phyloP scores from a whole-genome alignment of 352 stramenopile species.

The Blastocystis sp. region DNA sequence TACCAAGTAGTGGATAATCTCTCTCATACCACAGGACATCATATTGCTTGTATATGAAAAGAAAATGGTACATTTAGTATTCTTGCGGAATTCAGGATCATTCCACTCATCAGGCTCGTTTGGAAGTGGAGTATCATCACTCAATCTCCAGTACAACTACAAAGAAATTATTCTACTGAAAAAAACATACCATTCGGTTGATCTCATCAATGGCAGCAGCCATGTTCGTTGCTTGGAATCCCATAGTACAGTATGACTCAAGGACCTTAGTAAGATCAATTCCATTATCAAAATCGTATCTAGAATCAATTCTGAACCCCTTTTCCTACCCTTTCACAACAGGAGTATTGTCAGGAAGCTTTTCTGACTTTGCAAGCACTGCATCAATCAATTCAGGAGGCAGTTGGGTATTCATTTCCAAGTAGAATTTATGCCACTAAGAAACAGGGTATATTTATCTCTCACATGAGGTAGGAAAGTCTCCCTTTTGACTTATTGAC shows the following conservation, averaged over 20 bases:
- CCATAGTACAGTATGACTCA: constrained; percentile 80
- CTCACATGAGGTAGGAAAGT: neutral
- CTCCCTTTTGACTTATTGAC: neutral
- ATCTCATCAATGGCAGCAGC: constrained; percentile 93
- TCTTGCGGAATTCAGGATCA: constrained; percentile 77
- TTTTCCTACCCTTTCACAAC: constrained; percentile 70
- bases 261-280: constrained; percentile 82
- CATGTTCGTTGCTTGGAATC: constrained; percentile 93
- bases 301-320: constrained; percentile 55
- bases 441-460: neutral
- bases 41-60: constrained; percentile 98
- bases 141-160: constrained; percentile 89
- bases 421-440: neutral
- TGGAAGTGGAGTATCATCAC: constrained; percentile 83
- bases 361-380: constrained; percentile 70
- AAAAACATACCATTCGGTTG: constrained; percentile 85
- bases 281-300: constrained; percentile 85
- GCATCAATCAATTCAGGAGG: constrained; percentile 68
- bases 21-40: constrained; percentile 94
- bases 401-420: constrained; percentile 52
- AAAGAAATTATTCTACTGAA: neutral
- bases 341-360: constrained; percentile 69
- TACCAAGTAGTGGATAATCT: constrained; percentile 93
- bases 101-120: constrained; percentile 86
- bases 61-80: constrained; percentile 94